Percentiles rank a stretch among this genome's conserved stretches.
phyloP scores from a whole-genome alignment of 805 yeast genomes.

The Saturnispora quitensis region DNA sequence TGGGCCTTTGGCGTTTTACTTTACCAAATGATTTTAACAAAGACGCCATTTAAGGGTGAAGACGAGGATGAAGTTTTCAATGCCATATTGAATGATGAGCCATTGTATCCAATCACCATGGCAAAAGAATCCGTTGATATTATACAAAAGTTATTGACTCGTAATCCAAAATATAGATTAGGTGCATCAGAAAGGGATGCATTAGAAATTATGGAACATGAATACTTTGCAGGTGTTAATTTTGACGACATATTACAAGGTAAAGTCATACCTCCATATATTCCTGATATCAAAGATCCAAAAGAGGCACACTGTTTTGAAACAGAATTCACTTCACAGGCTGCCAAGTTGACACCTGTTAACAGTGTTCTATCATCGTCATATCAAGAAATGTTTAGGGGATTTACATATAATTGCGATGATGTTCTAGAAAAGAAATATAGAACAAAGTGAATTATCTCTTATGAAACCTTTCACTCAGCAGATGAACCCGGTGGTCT shows the following conservation, averaged over 20 bases:
- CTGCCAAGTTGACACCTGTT: constrained; percentile 92
- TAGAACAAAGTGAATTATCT: neutral
- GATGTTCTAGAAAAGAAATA: constrained; percentile 22
- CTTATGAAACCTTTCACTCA: neutral
- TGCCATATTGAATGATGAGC: constrained; percentile 94
- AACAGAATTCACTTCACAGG: constrained; percentile 87
- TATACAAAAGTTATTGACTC: constrained; percentile 80
- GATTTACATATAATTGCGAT: constrained; percentile 82
- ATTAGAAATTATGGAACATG: constrained; percentile 87
- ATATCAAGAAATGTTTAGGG: constrained; percentile 95
- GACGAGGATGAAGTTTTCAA: constrained; percentile 83
- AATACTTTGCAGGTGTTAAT: constrained; percentile 82
- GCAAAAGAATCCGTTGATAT: constrained; percentile 93
- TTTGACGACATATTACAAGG: constrained; percentile 76
- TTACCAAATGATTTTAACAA: constrained; percentile 93
- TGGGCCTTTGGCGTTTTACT: constrained; percentile 98
- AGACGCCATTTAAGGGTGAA: constrained; percentile 95
- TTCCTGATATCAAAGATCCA: constrained; percentile 79
- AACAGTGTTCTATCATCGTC: constrained; percentile 76
- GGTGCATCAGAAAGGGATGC: constrained; percentile 91
- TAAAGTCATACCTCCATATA: constrained; percentile 76
- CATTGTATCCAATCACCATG: constrained; percentile 94
- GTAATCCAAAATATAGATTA: constrained; percentile 76
- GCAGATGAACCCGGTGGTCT: neutral
- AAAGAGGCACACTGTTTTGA: constrained; percentile 92